Conservation (phyloP, 2,329 filamentous ascomycete species). For the Zarea fungicola region DNA sequence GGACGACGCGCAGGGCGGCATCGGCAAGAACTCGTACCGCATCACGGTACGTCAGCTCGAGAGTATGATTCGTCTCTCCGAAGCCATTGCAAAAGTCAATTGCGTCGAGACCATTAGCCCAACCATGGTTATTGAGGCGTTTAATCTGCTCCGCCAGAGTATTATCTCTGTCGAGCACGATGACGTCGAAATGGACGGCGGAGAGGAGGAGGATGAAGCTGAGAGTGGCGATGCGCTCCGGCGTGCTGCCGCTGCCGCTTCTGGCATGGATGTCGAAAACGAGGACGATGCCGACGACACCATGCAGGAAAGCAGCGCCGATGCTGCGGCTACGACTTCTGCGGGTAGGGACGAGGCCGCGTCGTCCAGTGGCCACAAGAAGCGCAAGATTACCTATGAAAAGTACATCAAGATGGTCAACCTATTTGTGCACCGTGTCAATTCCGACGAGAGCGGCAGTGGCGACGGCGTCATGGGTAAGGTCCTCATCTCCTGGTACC, state of each 20-base stretch:
- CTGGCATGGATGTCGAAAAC: constrained; percentile 41
- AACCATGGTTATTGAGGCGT: constrained; percentile 86
- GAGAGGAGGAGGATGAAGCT: constrained; percentile 46
- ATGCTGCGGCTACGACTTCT: not conserved
- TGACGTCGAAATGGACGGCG: constrained; percentile 88
- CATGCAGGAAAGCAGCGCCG: not conserved
- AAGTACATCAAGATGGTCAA: constrained; percentile 92
- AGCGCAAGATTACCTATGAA: constrained; percentile 90
- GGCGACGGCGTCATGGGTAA: constrained; percentile 85
- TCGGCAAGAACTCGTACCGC: constrained; percentile 91
- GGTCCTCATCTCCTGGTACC: constrained; percentile 78
- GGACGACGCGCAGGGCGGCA: constrained; percentile 89
- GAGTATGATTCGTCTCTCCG: constrained; percentile 88
- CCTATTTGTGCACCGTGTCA: constrained; percentile 73
- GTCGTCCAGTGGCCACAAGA: constrained; percentile 43
- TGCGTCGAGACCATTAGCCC: constrained; percentile 86
- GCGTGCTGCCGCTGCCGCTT: constrained; percentile 34
- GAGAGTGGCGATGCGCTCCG: constrained; percentile 43
- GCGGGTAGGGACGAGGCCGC: constrained; percentile 26
- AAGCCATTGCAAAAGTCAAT: constrained; percentile 97
- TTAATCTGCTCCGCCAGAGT: constrained; percentile 82
- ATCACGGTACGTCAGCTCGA: constrained; percentile 97
- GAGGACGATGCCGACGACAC: constrained; percentile 32
- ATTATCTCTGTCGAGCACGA: constrained; percentile 98
- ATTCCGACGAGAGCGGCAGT: constrained; percentile 68